These are phyloP conservation scores for Ustilago tritici DNA, from an alignment of 1,284 basidiomycete genomes.

Conservation along the genomic window DNA sequence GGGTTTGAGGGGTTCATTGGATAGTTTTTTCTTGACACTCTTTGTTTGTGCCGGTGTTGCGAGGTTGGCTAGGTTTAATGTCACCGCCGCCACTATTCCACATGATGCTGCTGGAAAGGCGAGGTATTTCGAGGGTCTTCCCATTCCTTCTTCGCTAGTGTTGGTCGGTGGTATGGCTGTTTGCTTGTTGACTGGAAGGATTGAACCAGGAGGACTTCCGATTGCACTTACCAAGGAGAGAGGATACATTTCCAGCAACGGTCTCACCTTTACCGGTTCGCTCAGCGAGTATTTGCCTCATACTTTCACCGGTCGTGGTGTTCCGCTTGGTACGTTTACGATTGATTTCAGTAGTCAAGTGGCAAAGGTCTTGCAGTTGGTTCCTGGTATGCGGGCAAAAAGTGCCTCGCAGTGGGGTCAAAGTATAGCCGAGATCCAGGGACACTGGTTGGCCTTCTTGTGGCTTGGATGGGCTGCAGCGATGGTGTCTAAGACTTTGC, in stretches of 20 bases:
- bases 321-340: constrained; percentile 56
- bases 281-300: constrained; percentile 49
- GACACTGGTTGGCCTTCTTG: constrained; percentile 61
- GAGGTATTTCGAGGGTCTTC: constrained; percentile 96
- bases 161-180: constrained; percentile 85
- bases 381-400: constrained; percentile 21
- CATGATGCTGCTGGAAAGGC: constrained; percentile 88
- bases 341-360: constrained; percentile 47
- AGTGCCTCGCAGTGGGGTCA: constrained; percentile 20
- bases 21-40: constrained; percentile 84
- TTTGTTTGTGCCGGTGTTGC: constrained; percentile 98
- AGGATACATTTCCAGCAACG: constrained; percentile 41
- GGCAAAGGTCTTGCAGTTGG: constrained; percentile 22
- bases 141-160: constrained; percentile 89
- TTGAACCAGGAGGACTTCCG: constrained; percentile 54
- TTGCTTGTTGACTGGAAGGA: constrained; percentile 80
- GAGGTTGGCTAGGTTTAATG: constrained; percentile 96
- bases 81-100: constrained; percentile 93
- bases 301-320: constrained; percentile 40
- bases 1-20: constrained; percentile 88
- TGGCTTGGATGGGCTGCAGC: constrained; percentile 64
- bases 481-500: constrained; percentile 67
- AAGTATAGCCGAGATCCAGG: constrained; percentile 36
- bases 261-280: constrained; percentile 56
- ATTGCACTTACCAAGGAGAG: constrained; percentile 49